Conservation (phyloP, 306 rosid species). For the Glycine soja region DNA sequence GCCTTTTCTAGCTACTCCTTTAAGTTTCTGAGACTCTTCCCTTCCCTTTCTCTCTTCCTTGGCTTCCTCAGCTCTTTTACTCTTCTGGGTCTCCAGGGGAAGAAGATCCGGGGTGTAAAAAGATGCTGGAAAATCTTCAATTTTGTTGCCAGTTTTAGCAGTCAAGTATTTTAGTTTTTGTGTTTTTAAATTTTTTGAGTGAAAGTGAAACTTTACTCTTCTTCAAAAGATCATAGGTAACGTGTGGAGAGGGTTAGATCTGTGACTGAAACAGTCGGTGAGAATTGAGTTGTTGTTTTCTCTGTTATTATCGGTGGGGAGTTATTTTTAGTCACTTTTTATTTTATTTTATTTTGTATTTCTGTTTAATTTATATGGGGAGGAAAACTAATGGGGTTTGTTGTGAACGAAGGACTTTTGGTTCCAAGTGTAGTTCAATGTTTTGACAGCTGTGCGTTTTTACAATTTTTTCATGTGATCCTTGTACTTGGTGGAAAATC, state of each 20-base stretch:
- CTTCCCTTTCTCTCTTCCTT: too few species aligned
- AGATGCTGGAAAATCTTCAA: too few species aligned
- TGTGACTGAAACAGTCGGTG: neutral
- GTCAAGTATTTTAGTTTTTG: too few species aligned
- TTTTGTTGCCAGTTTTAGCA: too few species aligned
- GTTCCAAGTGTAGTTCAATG: neutral
- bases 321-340: neutral
- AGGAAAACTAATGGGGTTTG: neutral
- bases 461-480: slow-evolving; percentile 7
- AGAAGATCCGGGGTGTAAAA: too few species aligned
- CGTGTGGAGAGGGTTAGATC: slow-evolving; percentile 49
- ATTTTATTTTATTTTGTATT: neutral
- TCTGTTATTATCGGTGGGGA: neutral
- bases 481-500: slow-evolving; percentile 28
- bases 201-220: too few species aligned
- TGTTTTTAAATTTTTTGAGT: too few species aligned
- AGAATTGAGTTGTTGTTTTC: neutral
- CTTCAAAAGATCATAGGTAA: too few species aligned
- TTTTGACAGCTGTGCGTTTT: neutral
- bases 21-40: too few species aligned
- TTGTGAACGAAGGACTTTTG: slow-evolving; percentile 31
- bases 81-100: too few species aligned
- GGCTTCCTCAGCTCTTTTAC: too few species aligned
- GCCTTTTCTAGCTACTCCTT: too few species aligned
- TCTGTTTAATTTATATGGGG: neutral